phyloP scores from a whole-genome alignment of 129 eudicot species.

The Escallonia rubra region DNA sequence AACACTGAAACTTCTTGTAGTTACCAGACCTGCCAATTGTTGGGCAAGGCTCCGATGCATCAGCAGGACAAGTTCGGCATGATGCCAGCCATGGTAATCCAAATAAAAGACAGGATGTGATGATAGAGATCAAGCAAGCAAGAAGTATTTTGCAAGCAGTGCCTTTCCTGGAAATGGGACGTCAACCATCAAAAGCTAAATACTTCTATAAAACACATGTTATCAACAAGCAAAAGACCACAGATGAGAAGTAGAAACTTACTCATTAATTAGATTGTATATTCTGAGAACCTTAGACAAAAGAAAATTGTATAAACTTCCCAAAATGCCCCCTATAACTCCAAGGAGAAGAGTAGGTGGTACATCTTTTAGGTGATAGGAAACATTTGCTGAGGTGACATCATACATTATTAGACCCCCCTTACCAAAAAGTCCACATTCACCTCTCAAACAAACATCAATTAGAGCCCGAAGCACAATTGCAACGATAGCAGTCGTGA shows the following conservation, averaged over 20 bases:
- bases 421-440: constrained; percentile 91
- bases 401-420: constrained; percentile 96
- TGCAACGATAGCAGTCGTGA: constrained; percentile 80
- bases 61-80: constrained; percentile 76
- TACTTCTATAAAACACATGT: not conserved
- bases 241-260: constrained; percentile 25
- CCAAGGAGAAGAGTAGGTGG: constrained; percentile 70
- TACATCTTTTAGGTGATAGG: constrained; percentile 40
- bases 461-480: constrained; percentile 76
- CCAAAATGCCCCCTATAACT: constrained; percentile 72
- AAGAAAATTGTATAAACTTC: constrained; percentile 65
- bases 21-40: constrained; percentile 89
- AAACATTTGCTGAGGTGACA: constrained; percentile 57
- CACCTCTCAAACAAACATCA: constrained; percentile 78
- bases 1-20: constrained; percentile 83
- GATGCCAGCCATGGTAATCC: constrained; percentile 86
- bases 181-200: constrained; percentile 6
- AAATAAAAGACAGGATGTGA: constrained; percentile 75
- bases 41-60: constrained; percentile 74
- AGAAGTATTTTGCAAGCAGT: constrained; percentile 43
- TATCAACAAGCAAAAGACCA: not conserved
- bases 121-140: constrained; percentile 70
- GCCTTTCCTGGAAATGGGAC: constrained; percentile 61
- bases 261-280: constrained; percentile 72
- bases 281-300: constrained; percentile 57